Percentiles rank a stretch among this genome's conserved stretches.
phyloP scores from a whole-genome alignment of 441 rosid species.

The Kokia cookei region DNA sequence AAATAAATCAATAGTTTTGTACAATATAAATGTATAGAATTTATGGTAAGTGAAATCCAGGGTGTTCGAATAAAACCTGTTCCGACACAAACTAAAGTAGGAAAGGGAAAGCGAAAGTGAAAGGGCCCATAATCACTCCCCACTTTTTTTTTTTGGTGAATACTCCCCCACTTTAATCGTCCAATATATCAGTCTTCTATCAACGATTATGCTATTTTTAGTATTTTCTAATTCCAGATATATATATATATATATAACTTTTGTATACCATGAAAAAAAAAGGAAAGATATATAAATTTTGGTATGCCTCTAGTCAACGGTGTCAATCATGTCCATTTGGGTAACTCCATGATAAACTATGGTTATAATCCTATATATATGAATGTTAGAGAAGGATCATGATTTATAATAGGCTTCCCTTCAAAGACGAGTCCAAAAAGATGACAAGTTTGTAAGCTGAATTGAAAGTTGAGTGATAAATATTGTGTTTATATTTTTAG shows the following conservation, averaged over 20 bases:
- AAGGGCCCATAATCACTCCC: neutral
- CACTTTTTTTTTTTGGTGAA: neutral
- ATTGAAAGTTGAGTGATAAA: too few species aligned
- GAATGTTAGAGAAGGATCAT: too few species aligned
- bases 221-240: neutral
- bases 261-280: too few species aligned
- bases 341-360: too few species aligned
- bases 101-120: neutral
- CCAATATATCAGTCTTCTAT: neutral
- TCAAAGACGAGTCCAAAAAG: too few species aligned
- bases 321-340: too few species aligned
- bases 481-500: too few species aligned
- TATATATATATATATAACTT: neutral
- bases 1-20: neutral
- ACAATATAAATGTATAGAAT: neutral
- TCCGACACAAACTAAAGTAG: neutral
- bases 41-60: slow-evolving; percentile 1
- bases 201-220: neutral
- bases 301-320: too few species aligned
- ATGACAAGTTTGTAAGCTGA: too few species aligned
- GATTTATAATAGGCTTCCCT: too few species aligned
- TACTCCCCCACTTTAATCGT: neutral
- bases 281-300: too few species aligned
- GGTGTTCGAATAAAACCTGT: neutral
- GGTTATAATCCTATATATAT: too few species aligned